These are phyloP conservation scores for Baorangia bicolor DNA, from an alignment of 768 basidiomycete genomes.

Conservation along the genomic window DNA sequence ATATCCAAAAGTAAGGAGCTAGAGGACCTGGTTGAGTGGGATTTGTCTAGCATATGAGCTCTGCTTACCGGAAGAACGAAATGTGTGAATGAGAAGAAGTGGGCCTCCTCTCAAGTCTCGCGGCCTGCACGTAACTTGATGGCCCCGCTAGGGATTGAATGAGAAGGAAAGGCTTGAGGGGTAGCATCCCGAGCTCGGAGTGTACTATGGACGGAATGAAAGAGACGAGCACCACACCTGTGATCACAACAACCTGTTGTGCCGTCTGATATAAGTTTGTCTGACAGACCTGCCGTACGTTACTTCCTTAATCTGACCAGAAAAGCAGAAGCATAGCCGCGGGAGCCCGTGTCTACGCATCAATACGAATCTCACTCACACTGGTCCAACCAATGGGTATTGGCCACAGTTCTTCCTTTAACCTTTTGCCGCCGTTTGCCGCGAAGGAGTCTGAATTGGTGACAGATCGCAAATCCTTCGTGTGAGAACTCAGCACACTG, in stretches of 20 bases:
- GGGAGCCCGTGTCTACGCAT: conserved; percentile 1
- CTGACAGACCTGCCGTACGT: conserved; percentile 25
- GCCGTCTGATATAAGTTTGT: conserved; percentile 19
- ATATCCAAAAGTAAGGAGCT: conserved; percentile 60
- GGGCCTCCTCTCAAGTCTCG: conserved; percentile 19
- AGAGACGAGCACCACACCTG: neutral
- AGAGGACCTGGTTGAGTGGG: conserved; percentile 6
- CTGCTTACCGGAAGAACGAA: conserved; percentile 49
- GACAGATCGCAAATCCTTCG: neutral
- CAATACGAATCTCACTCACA: neutral
- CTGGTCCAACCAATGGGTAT: neutral
- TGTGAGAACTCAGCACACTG: neutral
- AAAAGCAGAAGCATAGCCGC: conserved; percentile 6
- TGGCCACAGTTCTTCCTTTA: neutral
- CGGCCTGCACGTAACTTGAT: conserved; percentile 36
- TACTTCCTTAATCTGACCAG: conserved; percentile 23
- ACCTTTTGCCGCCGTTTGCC: conserved; percentile 7
- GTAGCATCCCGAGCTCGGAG: conserved; percentile 17
- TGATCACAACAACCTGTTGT: neutral
- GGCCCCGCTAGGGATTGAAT: conserved; percentile 18
- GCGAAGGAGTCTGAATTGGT: neutral
- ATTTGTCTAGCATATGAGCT: neutral
- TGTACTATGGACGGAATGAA: neutral
- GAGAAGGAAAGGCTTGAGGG: conserved; percentile 18
- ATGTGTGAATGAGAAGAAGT: conserved; percentile 40